Base-by-base conservation (phyloP, 371 early-diverging fungal species). In the Batkoa obscura region DNA sequence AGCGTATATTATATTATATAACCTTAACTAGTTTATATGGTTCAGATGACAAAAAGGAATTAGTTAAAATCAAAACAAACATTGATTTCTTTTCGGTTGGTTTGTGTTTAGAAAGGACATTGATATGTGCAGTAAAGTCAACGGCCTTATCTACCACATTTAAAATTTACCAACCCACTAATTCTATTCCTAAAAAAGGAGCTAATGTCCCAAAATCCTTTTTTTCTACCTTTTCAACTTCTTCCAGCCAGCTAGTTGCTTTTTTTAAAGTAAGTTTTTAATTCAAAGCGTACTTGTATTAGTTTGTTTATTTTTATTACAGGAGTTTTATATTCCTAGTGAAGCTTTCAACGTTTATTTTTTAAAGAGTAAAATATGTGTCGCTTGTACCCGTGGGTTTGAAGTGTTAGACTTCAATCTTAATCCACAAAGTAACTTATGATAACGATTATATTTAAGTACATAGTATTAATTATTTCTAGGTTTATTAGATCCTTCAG, bases 291-390 rank as follows among this genome's bases (percentile, higher is more conserved):
- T 23, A 23, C 23, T 67, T 41, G 67, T 69, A 51, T 70, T 66
- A 30, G 82, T 71, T 43, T 64, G 70, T 0, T 59, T 86, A 49
- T 75, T 3, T 32, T 36, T 5, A n/a, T 35, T 9, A 50, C 15
- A 85, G 73, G 88, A 88, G 62, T 88, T 90, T 59, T 94, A 92
- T 63, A 80, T 94, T 60, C 88, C 90, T 10, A 73, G 85, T 12
- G 88, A 88, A 64, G 74, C 86, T 2, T 72, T 70, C 33, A 79
- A 83, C 6, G 68, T 93, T 38, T 82, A 87, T 60, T 84, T 86
- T 55, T 61, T 92, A 58, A 80, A 80, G 34, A 78, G 84, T 34
- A 85, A 80, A 36, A 68, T 94, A 12, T 82, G 82, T 53, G 84
- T 93, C 3, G 89, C 88, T 4, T 90, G 91, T 65, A 68, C 73